phyloP scores from a whole-genome alignment of 2,329 filamentous ascomycete genomes.

The Diplodia mutila region DNA sequence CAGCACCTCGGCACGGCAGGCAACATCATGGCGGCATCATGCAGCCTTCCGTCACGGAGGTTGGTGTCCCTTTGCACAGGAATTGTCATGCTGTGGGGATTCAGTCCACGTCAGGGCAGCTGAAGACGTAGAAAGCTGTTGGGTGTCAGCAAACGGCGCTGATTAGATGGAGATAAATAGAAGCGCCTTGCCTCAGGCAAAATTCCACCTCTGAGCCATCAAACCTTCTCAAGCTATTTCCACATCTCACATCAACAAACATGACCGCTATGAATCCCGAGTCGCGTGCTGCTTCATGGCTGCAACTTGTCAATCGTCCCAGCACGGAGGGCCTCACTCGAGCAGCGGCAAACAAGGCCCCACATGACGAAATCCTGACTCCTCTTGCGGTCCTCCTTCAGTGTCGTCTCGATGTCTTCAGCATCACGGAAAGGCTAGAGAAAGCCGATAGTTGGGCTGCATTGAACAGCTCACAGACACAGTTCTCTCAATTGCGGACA shows the following conservation, averaged over 20 bases:
- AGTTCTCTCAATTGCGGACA: not conserved
- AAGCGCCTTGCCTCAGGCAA: too few relatives aligned
- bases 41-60: not conserved
- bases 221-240: not conserved
- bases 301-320: not conserved
- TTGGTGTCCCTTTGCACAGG: not conserved
- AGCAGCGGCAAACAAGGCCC: not conserved
- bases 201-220: not conserved
- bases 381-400: constrained; percentile 5
- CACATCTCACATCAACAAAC: not conserved
- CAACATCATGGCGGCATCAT: constrained; percentile 1
- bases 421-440: not conserved
- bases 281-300: not conserved
- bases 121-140: not conserved
- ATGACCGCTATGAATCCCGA: not conserved
- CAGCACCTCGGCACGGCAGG: constrained; percentile 8
- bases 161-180: not conserved
- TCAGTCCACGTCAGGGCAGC: not conserved
- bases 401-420: not conserved
- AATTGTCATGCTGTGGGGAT: not conserved
- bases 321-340: not conserved
- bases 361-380: not conserved
- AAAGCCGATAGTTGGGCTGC: not conserved
- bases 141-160: not conserved
- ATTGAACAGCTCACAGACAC: constrained; percentile 6